Percentiles rank a stretch among this genome's conserved stretches.
These are phyloP conservation scores for Canna indica DNA, from an alignment of 176 grass and related monocot genomes.

Conservation along the genomic window DNA sequence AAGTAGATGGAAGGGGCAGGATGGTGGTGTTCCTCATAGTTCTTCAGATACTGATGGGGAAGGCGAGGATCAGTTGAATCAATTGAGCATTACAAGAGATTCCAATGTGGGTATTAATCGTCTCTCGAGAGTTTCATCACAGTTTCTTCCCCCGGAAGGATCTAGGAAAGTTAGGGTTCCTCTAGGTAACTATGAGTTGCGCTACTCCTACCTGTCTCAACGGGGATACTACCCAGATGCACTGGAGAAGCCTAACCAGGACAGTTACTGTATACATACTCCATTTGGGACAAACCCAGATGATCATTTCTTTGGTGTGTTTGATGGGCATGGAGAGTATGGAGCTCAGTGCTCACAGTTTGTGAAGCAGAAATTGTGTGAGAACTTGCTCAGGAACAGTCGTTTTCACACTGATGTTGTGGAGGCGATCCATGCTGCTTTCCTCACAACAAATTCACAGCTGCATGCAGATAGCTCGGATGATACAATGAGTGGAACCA, in stretches of 20 bases:
- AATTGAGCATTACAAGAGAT: slow-evolving; percentile 52
- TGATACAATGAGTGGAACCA: slow-evolving; percentile 97
- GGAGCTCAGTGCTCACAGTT: slow-evolving; percentile 94
- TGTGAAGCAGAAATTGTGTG: slow-evolving; percentile 69
- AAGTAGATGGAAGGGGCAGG: slow-evolving; percentile 30
- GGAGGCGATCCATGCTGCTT: slow-evolving; percentile 61
- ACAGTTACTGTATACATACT: slow-evolving; percentile 85
- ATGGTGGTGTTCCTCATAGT: slow-evolving; percentile 45
- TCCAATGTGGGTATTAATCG: slow-evolving; percentile 75
- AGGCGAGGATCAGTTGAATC: slow-evolving; percentile 44
- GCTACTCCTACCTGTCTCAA: slow-evolving; percentile 88
- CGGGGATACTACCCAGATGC: slow-evolving; percentile 94
- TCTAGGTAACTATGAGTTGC: slow-evolving; percentile 70
- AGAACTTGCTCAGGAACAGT: slow-evolving; percentile 73
- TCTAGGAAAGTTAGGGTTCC: slow-evolving; percentile 79
- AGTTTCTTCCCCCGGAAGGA: slow-evolving; percentile 86
- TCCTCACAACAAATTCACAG: slow-evolving; percentile 67
- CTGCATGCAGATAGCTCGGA: slow-evolving; percentile 74
- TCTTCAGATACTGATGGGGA: slow-evolving; percentile 60
- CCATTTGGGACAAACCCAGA: slow-evolving; percentile 77
- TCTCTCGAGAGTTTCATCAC: slow-evolving; percentile 74
- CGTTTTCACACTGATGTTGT: slow-evolving; percentile 48
- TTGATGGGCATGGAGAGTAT: slow-evolving; percentile 94
- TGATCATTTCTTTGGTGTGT: slow-evolving; percentile 95
- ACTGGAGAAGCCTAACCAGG: slow-evolving; percentile 87